phyloP scores from a whole-genome alignment of 176 grass and related monocot species.

The Aegilops speltoides region DNA sequence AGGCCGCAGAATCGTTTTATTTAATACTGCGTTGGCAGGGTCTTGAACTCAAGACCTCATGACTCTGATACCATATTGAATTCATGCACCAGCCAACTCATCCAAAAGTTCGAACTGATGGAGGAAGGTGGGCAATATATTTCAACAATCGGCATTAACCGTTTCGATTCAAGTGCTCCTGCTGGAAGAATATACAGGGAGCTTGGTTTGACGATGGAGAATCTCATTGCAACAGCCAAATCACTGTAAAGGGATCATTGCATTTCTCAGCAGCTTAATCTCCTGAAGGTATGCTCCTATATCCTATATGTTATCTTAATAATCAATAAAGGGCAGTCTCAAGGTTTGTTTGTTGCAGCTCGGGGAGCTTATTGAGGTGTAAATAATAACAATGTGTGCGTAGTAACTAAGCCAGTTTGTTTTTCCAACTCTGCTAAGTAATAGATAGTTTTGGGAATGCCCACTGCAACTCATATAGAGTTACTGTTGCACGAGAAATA shows the following conservation, averaged over 20 bases:
- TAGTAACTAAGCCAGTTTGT: neutral
- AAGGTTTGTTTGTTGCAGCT: neutral
- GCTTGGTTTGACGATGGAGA: slow-evolving; percentile 49
- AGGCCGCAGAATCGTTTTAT: no score
- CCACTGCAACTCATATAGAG: neutral
- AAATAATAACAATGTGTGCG: neutral
- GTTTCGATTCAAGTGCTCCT: slow-evolving; percentile 43
- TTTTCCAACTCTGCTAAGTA: neutral
- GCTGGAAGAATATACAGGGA: slow-evolving; percentile 54
- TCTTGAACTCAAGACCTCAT: no score
- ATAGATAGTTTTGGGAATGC: neutral
- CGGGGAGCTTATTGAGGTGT: neutral
- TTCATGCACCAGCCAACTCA: no score
- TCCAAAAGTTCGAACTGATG: no score
- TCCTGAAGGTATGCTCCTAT: neutral
- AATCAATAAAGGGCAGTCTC: neutral
- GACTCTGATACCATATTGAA: no score
- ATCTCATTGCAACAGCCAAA: slow-evolving; percentile 37
- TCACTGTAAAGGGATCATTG: slow-evolving; percentile 6
- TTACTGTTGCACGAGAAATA: neutral
- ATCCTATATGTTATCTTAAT: neutral
- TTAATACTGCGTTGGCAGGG: no score
- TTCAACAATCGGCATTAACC: slow-evolving; percentile 40
- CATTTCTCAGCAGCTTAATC: neutral
- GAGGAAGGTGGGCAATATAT: no score